phyloP scores from a whole-genome alignment of 75 land plant genomes.

The Cryptomeria japonica region DNA sequence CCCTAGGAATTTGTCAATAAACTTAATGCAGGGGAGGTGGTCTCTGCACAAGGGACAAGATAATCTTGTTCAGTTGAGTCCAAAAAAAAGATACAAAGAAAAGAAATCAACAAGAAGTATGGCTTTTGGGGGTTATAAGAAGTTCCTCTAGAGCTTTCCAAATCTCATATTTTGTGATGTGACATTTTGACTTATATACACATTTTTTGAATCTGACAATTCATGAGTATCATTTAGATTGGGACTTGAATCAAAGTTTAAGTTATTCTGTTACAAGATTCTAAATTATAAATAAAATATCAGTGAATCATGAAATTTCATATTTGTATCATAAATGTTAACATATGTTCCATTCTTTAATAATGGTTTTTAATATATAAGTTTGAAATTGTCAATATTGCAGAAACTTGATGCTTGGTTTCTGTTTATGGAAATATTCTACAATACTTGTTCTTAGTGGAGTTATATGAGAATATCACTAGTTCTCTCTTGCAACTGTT shows the following conservation, averaged over 20 bases:
- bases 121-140: too few species aligned
- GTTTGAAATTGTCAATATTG: too few species aligned
- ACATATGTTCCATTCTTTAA: too few species aligned
- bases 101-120: too few species aligned
- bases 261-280: neutral
- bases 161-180: neutral
- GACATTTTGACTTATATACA: neutral
- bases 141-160: neutral
- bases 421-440: too few species aligned
- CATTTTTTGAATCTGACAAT: neutral
- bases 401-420: too few species aligned
- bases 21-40: too few species aligned
- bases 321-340: neutral
- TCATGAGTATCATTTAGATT: neutral
- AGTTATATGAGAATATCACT: neutral
- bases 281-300: neutral
- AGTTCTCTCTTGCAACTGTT: neutral
- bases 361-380: too few species aligned
- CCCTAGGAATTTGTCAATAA: too few species aligned
- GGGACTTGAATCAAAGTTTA: neutral
- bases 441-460: neutral
- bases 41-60: too few species aligned
- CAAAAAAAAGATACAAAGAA: too few species aligned
- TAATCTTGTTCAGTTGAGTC: too few species aligned
- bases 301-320: neutral